A percentile compares a stretch with the other conserved stretches of the same genome.
These are phyloP conservation scores for Ceratorhiza oryzae-sativae DNA, from an alignment of 1,284 basidiomycete species.

Conservation along the genomic window DNA sequence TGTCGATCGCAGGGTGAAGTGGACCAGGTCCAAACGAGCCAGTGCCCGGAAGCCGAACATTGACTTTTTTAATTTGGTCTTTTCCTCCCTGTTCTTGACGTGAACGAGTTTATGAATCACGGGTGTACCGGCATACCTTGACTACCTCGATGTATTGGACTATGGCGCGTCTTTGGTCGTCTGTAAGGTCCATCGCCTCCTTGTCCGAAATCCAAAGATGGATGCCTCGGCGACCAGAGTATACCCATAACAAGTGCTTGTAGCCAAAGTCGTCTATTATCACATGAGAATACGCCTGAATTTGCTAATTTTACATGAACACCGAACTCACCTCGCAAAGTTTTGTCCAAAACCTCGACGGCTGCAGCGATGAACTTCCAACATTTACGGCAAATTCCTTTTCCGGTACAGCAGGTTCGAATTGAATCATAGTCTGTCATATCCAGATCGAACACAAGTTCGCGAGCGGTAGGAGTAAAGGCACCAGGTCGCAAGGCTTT, in stretches of 20 bases:
- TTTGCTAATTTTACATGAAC: not conserved
- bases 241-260: slow-evolving; percentile 90
- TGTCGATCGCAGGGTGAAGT: slow-evolving; percentile 72
- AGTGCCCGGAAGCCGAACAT: slow-evolving; percentile 59
- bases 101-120: not conserved
- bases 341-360: slow-evolving; percentile 84
- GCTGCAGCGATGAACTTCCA: slow-evolving; percentile 96
- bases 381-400: slow-evolving; percentile 91
- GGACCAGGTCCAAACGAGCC: slow-evolving; percentile 52
- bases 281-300: not conserved
- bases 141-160: slow-evolving; percentile 90
- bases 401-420: slow-evolving; percentile 92
- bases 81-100: slow-evolving; percentile 61
- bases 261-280: slow-evolving; percentile 54
- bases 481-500: slow-evolving; percentile 81
- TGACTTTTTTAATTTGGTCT: slow-evolving; percentile 85
- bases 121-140: slow-evolving; percentile 50
- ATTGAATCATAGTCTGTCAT: slow-evolving; percentile 99
- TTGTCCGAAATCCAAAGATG: slow-evolving; percentile 97
- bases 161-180: slow-evolving; percentile 88
- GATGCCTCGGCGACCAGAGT: slow-evolving; percentile 97
- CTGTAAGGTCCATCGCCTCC: slow-evolving; percentile 86
- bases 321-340: slow-evolving; percentile 65
- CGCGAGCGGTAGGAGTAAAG: slow-evolving; percentile 82
- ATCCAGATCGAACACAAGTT: slow-evolving; percentile 99